Conservation (phyloP, 2,329 filamentous ascomycete species). For the Sordariomycetes sp. region DNA sequence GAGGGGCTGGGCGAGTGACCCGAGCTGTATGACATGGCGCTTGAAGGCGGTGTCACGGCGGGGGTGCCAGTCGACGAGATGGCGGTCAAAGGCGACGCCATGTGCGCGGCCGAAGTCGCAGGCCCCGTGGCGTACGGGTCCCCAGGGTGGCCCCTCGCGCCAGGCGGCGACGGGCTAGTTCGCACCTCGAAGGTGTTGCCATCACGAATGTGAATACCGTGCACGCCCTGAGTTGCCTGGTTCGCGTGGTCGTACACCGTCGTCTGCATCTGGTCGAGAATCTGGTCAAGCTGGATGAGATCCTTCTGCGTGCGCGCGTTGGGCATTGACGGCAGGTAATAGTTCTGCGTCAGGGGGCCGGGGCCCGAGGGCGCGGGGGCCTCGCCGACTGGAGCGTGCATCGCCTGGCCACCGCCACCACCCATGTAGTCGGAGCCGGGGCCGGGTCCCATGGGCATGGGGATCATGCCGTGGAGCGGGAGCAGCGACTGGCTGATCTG, state of each 20-base stretch:
- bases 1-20: conserved; percentile 64
- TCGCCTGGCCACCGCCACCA: conserved; percentile 18
- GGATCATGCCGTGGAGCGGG: conserved; percentile 62
- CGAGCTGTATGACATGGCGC: conserved; percentile 63
- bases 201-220: conserved; percentile 64
- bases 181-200: conserved; percentile 51
- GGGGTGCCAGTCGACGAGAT: conserved; percentile 56
- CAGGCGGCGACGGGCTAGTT: conserved; percentile 38
- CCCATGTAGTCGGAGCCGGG: conserved; percentile 41
- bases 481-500: conserved; percentile 84
- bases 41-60: conserved; percentile 64
- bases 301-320: conserved; percentile 90
- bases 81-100: conserved; percentile 46
- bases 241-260: conserved; percentile 91
- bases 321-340: conserved; percentile 76
- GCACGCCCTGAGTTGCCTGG: conserved; percentile 67
- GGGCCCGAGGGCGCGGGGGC: conserved; percentile 32
- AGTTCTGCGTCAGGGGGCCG: conserved; percentile 53
- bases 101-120: conserved; percentile 32
- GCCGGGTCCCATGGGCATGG: conserved; percentile 33
- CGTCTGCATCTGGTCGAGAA: conserved; percentile 89
- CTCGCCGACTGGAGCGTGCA: conserved; percentile 36
- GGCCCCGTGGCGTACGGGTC: conserved; percentile 17
- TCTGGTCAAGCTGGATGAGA: conserved; percentile 82
- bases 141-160: conserved; percentile 14